Conservation (phyloP, 345 rosid genomes). For the Ricinus communis region DNA sequence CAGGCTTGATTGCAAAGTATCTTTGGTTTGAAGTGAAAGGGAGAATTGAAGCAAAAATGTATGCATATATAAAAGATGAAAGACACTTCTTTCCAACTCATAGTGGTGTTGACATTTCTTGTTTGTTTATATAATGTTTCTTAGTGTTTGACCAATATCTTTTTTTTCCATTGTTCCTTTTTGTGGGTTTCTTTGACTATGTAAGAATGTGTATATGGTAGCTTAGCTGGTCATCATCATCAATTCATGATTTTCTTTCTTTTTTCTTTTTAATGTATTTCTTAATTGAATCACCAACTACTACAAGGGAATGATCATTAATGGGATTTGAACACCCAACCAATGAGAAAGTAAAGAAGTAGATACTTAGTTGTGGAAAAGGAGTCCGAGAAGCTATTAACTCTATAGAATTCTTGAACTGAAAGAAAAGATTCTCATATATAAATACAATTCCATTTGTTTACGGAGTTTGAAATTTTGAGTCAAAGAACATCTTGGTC, state of each 20-base stretch:
- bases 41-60: no score
- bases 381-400: slow-evolving; percentile 12
- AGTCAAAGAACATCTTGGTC: slow-evolving; percentile 8
- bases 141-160: slow-evolving; percentile 39
- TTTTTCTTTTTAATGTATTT: background rate
- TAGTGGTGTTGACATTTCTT: slow-evolving; percentile 34
- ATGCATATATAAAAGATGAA: background rate
- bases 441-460: background rate
- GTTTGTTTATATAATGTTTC: background rate
- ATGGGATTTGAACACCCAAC: background rate
- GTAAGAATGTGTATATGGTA: background rate
- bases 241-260: background rate
- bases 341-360: background rate
- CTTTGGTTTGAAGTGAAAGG: slow-evolving; percentile 24
- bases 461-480: background rate
- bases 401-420: background rate
- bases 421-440: background rate
- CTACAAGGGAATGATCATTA: background rate
- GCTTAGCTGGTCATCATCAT: slow-evolving; percentile 13
- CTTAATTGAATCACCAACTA: slow-evolving; percentile 10
- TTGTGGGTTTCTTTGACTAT: slow-evolving; percentile 23
- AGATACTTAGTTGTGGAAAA: background rate
- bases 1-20: slow-evolving; percentile 4
- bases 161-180: slow-evolving; percentile 2
- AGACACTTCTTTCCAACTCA: background rate